phyloP scores from a whole-genome alignment of 2,329 filamentous ascomycete genomes.

The Fusarium austroafricanum region DNA sequence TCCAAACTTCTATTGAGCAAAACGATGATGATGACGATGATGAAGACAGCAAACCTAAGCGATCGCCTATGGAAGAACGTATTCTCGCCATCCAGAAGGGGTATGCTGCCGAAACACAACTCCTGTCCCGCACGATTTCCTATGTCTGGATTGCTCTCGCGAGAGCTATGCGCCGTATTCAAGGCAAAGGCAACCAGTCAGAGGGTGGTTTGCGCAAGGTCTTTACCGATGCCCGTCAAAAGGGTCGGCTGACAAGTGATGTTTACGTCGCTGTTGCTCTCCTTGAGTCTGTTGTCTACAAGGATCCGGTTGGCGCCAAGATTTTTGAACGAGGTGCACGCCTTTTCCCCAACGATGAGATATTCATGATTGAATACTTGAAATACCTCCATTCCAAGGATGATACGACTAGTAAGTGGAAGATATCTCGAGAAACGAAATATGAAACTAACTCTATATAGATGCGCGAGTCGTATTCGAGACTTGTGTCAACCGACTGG shows the following conservation, averaged over 20 bases:
- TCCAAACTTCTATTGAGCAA: constrained; percentile 55
- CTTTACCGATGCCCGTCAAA: constrained; percentile 88
- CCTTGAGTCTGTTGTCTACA: constrained; percentile 96
- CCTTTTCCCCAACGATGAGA: constrained; percentile 92
- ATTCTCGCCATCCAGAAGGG: constrained; percentile 72
- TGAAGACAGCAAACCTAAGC: constrained; percentile 54
- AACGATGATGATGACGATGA: constrained; percentile 67
- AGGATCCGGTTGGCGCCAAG: constrained; percentile 90
- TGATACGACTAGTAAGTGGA: constrained; percentile 86
- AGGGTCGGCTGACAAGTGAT: constrained; percentile 90
- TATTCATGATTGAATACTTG: constrained; percentile 94
- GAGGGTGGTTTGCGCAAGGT: constrained; percentile 86
- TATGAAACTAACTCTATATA: constrained; percentile 51
- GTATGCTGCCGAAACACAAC: constrained; percentile 77
- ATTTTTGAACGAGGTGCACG: constrained; percentile 96
- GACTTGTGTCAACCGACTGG: constrained; percentile 86
- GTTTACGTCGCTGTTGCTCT: constrained; percentile 94
- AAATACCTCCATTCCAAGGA: constrained; percentile 94
- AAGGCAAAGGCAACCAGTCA: constrained; percentile 77
- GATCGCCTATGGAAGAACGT: constrained; percentile 73
- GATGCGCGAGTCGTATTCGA: constrained; percentile 97
- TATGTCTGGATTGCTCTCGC: constrained; percentile 96
- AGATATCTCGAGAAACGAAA: neutral
- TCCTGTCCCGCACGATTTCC: constrained; percentile 86
- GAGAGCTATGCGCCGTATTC: constrained; percentile 91